Conservation (phyloP, 306 rosid genomes). For the Rosa persica region DNA sequence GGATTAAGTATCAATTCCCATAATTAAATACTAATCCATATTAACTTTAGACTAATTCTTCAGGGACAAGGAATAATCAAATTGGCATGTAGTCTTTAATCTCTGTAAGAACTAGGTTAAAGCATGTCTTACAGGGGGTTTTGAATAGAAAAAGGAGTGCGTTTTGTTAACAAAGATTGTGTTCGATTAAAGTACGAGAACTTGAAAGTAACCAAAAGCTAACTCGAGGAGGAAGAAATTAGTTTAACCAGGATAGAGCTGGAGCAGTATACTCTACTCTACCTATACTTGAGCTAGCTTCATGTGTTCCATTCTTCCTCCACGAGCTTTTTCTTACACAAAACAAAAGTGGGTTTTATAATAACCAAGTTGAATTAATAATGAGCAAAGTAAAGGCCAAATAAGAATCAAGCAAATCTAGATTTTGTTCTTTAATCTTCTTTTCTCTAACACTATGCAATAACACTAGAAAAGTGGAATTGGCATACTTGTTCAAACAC, state of each 20-base stretch:
- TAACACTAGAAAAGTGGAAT: not conserved
- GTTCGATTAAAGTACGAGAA: not conserved
- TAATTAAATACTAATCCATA: not conserved
- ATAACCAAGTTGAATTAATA: not conserved
- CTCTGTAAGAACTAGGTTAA: not conserved
- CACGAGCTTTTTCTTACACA: not conserved
- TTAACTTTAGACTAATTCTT: not conserved
- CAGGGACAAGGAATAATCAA: not conserved
- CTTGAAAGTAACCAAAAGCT: not conserved
- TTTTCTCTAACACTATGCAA: not conserved
- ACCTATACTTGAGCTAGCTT: not conserved
- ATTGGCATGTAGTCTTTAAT: not conserved
- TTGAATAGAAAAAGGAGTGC: not conserved
- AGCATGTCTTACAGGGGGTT: not conserved
- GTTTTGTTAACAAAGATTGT: not conserved
- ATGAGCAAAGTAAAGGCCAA: not conserved
- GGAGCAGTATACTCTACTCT: not conserved
- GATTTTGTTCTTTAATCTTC: not conserved
- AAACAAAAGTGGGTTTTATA: not conserved
- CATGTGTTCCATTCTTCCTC: not conserved
- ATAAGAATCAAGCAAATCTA: not conserved
- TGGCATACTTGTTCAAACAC: not conserved
- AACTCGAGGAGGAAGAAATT: slow-evolving; percentile 8
- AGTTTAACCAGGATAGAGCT: not conserved
- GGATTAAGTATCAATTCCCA: not conserved